Conservation (phyloP, 768 basidiomycete genomes). For the Rubroboletus satanas region DNA sequence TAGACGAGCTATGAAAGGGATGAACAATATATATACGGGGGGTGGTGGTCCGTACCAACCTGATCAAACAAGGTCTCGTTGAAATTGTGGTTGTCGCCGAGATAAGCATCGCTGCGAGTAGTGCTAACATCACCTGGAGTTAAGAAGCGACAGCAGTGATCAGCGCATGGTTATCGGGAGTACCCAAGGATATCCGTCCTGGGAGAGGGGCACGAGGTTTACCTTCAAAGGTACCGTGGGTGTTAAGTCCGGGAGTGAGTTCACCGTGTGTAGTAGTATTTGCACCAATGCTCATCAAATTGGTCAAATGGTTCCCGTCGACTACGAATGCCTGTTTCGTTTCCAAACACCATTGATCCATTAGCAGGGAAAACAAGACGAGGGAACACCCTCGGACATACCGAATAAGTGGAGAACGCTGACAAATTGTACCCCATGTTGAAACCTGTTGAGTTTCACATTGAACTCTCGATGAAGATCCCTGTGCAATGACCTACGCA, state of each 20-base stretch:
- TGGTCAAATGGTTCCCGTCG: constrained; percentile 27
- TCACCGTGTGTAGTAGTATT: constrained; percentile 13
- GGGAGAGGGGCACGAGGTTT: not conserved
- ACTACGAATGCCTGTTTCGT: constrained; percentile 21
- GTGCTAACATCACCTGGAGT: constrained; percentile 23
- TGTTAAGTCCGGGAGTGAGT: constrained; percentile 18
- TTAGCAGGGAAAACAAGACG: not conserved
- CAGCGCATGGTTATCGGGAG: not conserved
- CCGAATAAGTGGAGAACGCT: constrained; percentile 20
- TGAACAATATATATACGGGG: not conserved
- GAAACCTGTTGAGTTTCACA: constrained; percentile 8
- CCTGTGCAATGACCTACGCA: not conserved
- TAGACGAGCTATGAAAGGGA: constrained; percentile 7
- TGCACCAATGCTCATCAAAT: constrained; percentile 26
- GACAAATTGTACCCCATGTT: constrained; percentile 26
- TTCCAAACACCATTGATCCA: not conserved
- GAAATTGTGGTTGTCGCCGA: constrained; percentile 23
- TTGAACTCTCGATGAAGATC: not conserved
- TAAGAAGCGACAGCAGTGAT: not conserved
- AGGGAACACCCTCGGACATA: not conserved
- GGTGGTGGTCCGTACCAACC: not conserved
- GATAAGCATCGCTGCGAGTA: constrained; percentile 23
- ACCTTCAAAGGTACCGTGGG: constrained; percentile 26
- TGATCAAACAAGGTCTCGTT: constrained; percentile 25
- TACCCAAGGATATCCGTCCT: not conserved